phyloP scores from a whole-genome alignment of 2,329 filamentous ascomycete species.

The Epichloe brachyelytri region DNA sequence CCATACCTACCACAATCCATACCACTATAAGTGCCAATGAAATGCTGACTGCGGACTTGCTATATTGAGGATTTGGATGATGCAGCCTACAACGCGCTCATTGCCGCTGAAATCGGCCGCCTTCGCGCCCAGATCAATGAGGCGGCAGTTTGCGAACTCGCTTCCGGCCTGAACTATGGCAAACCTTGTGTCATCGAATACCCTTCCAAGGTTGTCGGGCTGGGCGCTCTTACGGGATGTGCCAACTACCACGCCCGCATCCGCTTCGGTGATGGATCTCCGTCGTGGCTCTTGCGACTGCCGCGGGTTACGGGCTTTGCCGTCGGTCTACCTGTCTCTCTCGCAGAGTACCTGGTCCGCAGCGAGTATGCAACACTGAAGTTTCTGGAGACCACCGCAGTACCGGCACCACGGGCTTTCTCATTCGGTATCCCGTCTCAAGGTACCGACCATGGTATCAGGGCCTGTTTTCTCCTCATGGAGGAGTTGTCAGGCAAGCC shows the following conservation, averaged over 20 bases:
- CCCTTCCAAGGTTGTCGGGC: conserved; percentile 3
- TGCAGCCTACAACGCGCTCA: conserved; percentile 3
- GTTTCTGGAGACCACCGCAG: conserved; percentile 18
- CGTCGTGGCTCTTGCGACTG: conserved; percentile 15
- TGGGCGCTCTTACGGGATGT: conserved; percentile 12
- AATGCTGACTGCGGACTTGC: no score
- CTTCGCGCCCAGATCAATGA: conserved; percentile 9
- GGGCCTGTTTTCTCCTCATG: conserved; percentile 17
- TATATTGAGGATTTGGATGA: not conserved
- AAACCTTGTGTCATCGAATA: conserved; percentile 7
- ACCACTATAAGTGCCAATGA: no score
- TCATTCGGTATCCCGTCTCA: conserved; percentile 2
- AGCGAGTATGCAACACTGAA: conserved; percentile 22
- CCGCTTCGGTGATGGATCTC: conserved; percentile 14
- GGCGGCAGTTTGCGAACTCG: conserved; percentile 9
- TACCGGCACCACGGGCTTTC: conserved; percentile 17
- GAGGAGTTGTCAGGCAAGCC: conserved; percentile 16
- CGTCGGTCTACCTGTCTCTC: conserved; percentile 5
- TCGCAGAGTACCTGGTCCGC: conserved; percentile 12
- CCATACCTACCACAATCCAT: no score
- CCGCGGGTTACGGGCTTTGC: conserved; percentile 9
- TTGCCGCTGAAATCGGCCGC: conserved; percentile 6
- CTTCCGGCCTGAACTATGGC: conserved; percentile 7
- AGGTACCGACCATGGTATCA: conserved; percentile 8
- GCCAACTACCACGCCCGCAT: conserved; percentile 18